Evolutionary conservation across 2,329 filamentous ascomycete genomes (phyloP), one percentile per base, ranked within the genome.

Genomic region (Nothophoma quercina): DNA sequence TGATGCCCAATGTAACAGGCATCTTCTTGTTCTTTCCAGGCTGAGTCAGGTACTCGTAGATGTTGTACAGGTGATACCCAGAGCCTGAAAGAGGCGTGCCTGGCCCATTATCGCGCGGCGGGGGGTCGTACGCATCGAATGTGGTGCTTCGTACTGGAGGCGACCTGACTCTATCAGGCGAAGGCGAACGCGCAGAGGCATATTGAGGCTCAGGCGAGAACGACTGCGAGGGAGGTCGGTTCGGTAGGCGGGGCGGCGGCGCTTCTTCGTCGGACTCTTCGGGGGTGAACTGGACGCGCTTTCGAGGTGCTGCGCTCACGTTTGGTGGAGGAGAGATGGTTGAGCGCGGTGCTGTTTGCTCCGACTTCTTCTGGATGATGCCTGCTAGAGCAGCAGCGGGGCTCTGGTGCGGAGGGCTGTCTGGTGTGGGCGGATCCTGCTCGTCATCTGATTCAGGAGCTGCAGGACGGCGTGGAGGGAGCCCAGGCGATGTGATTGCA

Each of bases 1-100:
- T 97, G 68, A 98, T 88, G n/a, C 93, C 93, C 29, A 98, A 76
- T 0, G 91, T 96, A n/a, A 92, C 96, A 1, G 93, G 92, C 90
- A 97, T 95, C 78, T 98, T 98, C 81, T 96, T 96, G 68, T 90
- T 89, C 79, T 96, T 96, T 50, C 93, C 93, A 86, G 96, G 93
- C 35, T 95, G 86, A n/a, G 92, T 93, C 4, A 96, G 86, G 89
- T 96, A 96, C 76, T 98, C 93, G 71, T 93, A 96, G 66, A 98
- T 93, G 66, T 96, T 97, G 77, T 97, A 98, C 74, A 98, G 82
- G 69, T 96, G 93, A 70, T 93, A 98, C 2, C 90, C 91, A 15
- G 90, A 90, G 5, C 90, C 90, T 2, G 88, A 87, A 23, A 65
- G 63, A 12, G 74, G 65, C 1, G 70, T 69, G 13, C 51, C 50